Percentiles rank a stretch among this genome's conserved stretches.
phyloP scores from a whole-genome alignment of 129 eudicot species.

The Dittrichia graveolens region DNA sequence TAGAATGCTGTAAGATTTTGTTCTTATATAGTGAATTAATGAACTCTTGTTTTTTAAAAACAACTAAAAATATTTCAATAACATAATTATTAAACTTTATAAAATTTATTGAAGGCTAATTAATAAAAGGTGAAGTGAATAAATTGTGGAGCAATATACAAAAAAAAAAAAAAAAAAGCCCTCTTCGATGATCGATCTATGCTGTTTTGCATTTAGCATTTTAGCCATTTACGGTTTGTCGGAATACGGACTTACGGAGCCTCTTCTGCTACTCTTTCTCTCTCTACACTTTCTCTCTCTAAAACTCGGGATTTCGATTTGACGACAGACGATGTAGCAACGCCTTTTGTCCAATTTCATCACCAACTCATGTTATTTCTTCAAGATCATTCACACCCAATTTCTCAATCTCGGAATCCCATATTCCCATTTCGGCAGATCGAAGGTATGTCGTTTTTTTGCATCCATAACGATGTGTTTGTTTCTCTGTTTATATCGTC shows the following conservation, averaged over 20 bases:
- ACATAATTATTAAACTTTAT: too few species aligned
- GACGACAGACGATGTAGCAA: slow-evolving; percentile 35
- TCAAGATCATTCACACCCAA: slow-evolving; percentile 31
- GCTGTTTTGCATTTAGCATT: too few species aligned
- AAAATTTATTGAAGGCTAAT: too few species aligned
- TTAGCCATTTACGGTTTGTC: too few species aligned
- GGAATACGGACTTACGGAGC: background rate
- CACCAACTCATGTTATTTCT: slow-evolving; percentile 40
- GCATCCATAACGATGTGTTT: slow-evolving; percentile 21
- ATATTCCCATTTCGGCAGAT: slow-evolving; percentile 10
- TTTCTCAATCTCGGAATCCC: slow-evolving; percentile 33
- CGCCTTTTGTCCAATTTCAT: slow-evolving; percentile 38
- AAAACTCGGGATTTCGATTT: slow-evolving; percentile 58
- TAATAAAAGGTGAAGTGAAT: too few species aligned
- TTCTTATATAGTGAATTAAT: too few species aligned
- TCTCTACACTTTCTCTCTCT: slow-evolving; percentile 36
- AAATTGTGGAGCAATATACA: too few species aligned
- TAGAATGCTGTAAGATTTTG: too few species aligned
- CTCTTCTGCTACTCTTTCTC: slow-evolving; percentile 11
- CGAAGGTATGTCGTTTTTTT: slow-evolving; percentile 21
- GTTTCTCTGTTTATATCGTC: background rate
- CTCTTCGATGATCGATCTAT: too few species aligned
- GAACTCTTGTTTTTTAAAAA: too few species aligned
- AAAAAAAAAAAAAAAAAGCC: too few species aligned
- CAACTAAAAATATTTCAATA: too few species aligned